Percentiles rank a stretch among this genome's conserved stretches.
Conservation (phyloP, 805 yeast genomes). For the Candida methanosorbosa region DNA sequence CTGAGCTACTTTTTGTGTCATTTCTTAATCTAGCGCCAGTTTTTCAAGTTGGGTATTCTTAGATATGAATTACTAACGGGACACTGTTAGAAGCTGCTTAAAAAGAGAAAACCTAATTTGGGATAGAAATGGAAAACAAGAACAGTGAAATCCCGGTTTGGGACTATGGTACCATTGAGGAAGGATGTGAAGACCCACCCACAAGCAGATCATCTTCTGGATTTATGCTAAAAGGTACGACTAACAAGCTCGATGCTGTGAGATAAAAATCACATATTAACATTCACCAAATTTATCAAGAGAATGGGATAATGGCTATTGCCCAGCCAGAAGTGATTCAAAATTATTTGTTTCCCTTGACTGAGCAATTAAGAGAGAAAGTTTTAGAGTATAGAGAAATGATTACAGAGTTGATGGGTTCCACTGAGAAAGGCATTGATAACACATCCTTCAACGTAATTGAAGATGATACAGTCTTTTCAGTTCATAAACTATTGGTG, state of each 20-base stretch:
- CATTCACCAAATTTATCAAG: slow-evolving; percentile 5
- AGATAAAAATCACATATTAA: background rate
- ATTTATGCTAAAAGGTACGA: slow-evolving; percentile 12
- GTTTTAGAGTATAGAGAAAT: slow-evolving; percentile 23
- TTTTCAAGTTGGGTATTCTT: too few relatives aligned
- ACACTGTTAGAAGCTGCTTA: too few relatives aligned
- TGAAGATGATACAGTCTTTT: background rate
- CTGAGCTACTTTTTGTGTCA: too few relatives aligned
- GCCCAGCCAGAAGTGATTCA: slow-evolving; percentile 38
- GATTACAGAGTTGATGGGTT: slow-evolving; percentile 13
- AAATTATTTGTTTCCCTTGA: slow-evolving; percentile 27
- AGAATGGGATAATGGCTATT: slow-evolving; percentile 27
- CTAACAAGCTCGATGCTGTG: background rate
- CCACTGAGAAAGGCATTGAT: background rate
- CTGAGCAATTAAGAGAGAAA: slow-evolving; percentile 19
- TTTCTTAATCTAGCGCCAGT: too few relatives aligned
- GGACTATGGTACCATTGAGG: slow-evolving; percentile 19
- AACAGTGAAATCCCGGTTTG: slow-evolving; percentile 15
- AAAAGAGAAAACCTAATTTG: too few relatives aligned
- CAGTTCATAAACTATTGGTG: slow-evolving; percentile 15
- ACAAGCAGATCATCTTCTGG: slow-evolving; percentile 19
- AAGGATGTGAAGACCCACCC: slow-evolving; percentile 6
- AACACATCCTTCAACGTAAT: too few relatives aligned
- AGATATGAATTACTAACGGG: too few relatives aligned
- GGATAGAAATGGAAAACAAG: too few relatives aligned